These are phyloP conservation scores for Opeltia flavorubescens DNA, from an alignment of 495 filamentous ascomycete species.

Conservation along the genomic window DNA sequence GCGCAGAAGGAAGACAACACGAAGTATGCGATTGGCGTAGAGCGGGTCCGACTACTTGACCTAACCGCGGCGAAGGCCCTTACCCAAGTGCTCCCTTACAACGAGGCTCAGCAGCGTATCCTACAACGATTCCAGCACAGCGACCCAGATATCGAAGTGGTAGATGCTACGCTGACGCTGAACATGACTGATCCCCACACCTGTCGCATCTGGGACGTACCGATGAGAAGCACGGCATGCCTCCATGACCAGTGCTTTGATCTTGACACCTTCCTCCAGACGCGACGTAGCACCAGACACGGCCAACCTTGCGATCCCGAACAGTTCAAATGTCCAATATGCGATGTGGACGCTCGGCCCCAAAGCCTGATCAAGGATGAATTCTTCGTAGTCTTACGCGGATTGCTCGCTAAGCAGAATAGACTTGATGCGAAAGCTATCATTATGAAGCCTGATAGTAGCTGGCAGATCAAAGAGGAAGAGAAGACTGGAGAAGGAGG, in stretches of 20 bases:
- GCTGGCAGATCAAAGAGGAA: slow-evolving; percentile 34
- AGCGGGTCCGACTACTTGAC: slow-evolving; percentile 40
- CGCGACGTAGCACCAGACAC: slow-evolving; percentile 34
- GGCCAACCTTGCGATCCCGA: slow-evolving; percentile 47
- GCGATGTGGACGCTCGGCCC: slow-evolving; percentile 59
- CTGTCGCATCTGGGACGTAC: slow-evolving; percentile 49
- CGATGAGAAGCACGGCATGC: slow-evolving; percentile 49
- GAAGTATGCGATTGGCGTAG: slow-evolving; percentile 45
- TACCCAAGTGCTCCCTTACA: slow-evolving; percentile 21
- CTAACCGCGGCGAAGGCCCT: slow-evolving; percentile 34
- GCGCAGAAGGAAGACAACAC: slow-evolving; percentile 21
- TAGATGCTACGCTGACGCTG: slow-evolving; percentile 49
- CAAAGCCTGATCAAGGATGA: slow-evolving; percentile 51
- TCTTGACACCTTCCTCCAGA: slow-evolving; percentile 62
- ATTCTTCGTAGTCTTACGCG: slow-evolving; percentile 48
- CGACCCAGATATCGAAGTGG: slow-evolving; percentile 57
- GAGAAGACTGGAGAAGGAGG: slow-evolving; percentile 11
- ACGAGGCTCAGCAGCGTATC: slow-evolving; percentile 23
- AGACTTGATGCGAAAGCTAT: slow-evolving; percentile 41
- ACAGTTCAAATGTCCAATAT: slow-evolving; percentile 73
- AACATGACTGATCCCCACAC: slow-evolving; percentile 66
- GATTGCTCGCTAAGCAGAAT: slow-evolving; percentile 27
- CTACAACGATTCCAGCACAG: slow-evolving; percentile 24
- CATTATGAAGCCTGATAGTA: slow-evolving; percentile 40
- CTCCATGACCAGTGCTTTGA: slow-evolving; percentile 79